Evolutionary conservation across 257 asterid species (phyloP).

Genomic region (Datura wrightii): DNA sequence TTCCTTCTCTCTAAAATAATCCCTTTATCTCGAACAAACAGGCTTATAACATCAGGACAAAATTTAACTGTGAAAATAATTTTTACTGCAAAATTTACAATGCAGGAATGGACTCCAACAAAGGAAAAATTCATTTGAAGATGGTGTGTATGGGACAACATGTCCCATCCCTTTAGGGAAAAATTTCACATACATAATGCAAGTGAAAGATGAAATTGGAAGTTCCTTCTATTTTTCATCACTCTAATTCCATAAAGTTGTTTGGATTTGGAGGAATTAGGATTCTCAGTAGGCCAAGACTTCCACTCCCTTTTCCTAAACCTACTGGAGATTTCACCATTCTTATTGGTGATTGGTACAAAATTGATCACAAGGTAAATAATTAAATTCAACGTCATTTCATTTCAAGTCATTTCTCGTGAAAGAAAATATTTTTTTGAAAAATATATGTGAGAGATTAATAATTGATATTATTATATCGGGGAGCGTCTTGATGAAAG

Average conservation of each 20-base stretch:
- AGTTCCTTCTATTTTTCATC: too few species aligned
- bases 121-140: conserved; percentile 63
- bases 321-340: conserved; percentile 58
- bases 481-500: too few species aligned
- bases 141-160: conserved; percentile 70
- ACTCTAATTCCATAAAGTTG: conserved; percentile 39
- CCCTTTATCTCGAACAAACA: too few species aligned
- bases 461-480: too few species aligned
- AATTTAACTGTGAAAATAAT: too few species aligned
- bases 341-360: conserved; percentile 74
- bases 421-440: not conserved
- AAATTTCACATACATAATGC: conserved; percentile 51
- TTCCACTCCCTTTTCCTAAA: conserved; percentile 64
- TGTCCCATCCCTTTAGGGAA: conserved; percentile 78
- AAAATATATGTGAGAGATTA: too few species aligned
- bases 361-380: not conserved
- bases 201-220: too few species aligned
- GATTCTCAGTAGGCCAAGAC: conserved; percentile 62
- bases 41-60: too few species aligned
- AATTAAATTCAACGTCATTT: not conserved
- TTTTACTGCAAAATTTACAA: not conserved
- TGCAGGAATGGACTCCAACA: conserved; percentile 66
- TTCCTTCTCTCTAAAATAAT: too few species aligned
- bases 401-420: not conserved
- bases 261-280: conserved; percentile 65